Evolutionary conservation across 139 green algal genomes (phyloP).

Genomic region (Mesostigma viride): DNA sequence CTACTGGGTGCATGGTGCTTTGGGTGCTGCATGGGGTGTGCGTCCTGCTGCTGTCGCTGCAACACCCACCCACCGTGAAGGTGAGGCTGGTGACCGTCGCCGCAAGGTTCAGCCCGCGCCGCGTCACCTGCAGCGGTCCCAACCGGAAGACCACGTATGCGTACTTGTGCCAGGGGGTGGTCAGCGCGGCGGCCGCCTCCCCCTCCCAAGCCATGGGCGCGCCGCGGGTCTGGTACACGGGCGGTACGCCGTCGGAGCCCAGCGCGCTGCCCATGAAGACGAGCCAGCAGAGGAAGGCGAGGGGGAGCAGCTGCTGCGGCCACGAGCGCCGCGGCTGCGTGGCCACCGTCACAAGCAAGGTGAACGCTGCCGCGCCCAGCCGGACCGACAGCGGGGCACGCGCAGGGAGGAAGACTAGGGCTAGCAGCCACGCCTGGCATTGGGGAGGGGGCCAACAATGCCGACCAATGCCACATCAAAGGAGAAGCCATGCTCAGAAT

Average conservation of each 20-base stretch:
- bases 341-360: slow-evolving; percentile 33
- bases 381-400: slow-evolving; percentile 26
- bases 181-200: too few species aligned
- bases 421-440: slow-evolving; percentile 46
- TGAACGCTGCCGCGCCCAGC: neutral
- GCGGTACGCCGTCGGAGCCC: slow-evolving; percentile 50
- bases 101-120: slow-evolving; percentile 55
- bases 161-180: too few species aligned
- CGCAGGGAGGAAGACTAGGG: slow-evolving; percentile 44
- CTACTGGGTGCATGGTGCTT: too few species aligned
- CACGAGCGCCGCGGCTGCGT: slow-evolving; percentile 46
- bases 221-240: slow-evolving; percentile 37
- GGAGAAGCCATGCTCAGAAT: too few species aligned
- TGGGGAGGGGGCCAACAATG: too few species aligned
- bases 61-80: slow-evolving; percentile 56
- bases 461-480: too few species aligned
- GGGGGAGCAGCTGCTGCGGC: slow-evolving; percentile 47
- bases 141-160: slow-evolving; percentile 58
- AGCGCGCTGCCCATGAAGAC: slow-evolving; percentile 50
- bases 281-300: slow-evolving; percentile 43
- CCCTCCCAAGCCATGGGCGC: too few species aligned
- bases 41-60: too few species aligned
- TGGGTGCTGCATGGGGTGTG: too few species aligned
- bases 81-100: slow-evolving; percentile 47
- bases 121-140: slow-evolving; percentile 56